Evolutionary conservation across 768 basidiomycete species (phyloP), one percentile per base, ranked within the genome.

Genomic region (Leccinum imitatum): DNA sequence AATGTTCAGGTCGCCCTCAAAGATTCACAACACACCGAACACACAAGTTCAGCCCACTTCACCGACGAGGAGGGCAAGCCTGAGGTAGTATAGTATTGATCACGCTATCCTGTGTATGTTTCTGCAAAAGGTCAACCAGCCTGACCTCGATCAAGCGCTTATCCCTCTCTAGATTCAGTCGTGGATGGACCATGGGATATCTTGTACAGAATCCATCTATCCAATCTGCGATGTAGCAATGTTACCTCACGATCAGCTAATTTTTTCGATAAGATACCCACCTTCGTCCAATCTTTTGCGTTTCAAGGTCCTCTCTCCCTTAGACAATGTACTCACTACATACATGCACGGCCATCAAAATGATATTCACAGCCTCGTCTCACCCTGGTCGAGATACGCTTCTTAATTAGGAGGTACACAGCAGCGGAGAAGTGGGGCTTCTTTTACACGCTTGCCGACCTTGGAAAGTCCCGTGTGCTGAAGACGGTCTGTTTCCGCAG

Each of bases 1-100:
- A 61, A 58, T 33, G 52, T 66, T 37, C 64, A 69, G 50, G 47
- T 72, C n/a, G n/a, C 60, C 6, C 47, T 72, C 31, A 58, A 61
- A 37, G 23, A 21, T 19, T 8, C 53, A 10, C 54, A 46, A 48
- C 59, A 57, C 5, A 27, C 10, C 7, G 67, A 62, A 11, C 41
- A 8, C 1, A 61, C 62, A 8, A 13, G n/a, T 14, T 59, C 63
- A 3, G 2, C 30, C 17, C 62, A 54, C 25, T 59, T 56, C 57
- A 23, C 1, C 6, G 59, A 66, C 10, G 63, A 63, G 25, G 61
- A 63, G 6, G 53, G 13, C 19, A 61, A 61, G 41, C 37, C 7
- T 21, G 15, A 6, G 14, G 35, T 50, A 3, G 55, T 66, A 39
- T 69, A 54, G 55, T 11, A 17, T 17, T 39, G 1, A 19, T 13